Base-by-base conservation (phyloP, 2,329 filamentous ascomycete species). In the Colletotrichum noveboracense region DNA sequence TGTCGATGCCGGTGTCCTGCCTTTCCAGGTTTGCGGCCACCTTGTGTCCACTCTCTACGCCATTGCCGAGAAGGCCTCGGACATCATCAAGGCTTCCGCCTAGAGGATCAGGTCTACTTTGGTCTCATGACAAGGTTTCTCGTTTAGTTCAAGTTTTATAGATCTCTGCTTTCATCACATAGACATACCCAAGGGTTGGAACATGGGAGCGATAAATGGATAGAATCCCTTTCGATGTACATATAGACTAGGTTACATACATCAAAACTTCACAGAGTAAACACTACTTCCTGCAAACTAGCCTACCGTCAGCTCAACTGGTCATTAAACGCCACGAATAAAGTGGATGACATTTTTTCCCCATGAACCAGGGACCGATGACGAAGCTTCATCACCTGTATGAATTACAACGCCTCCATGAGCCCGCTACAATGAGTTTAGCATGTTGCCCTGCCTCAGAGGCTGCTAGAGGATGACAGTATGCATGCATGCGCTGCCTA, bases 21-120 rank as follows among this genome's bases (percentile, higher is more conserved):
- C 88, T 4, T 82, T 88, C 84, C 89, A 84, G 83, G 86, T 77
- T 81, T 89, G 82, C 85, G 87, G 79, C 2, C 85, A 89, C 21
- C 87, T 89, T 38, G 88, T 89, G 65, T 87, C 88, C 66, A 87
- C 86, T 2, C 84, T 91, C 8, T 91, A 91, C 76, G 89, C 88
- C 79, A 80, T 90, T 67, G 89, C 84, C 10, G 89, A 91, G 80
- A 89, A 87, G 79, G 81, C 80, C 5, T 79, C 85, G 34, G 79
- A 81, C 3, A 79, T 84, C 9, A 83, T 83, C 60, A 80, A 79
- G 36, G 55, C 61, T 64, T 64, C 61, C 10, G 61, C 61, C n/a
- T 64, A 64, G 34, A 64, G 3, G 55, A 58, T 26, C 28, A 30
- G 28, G 28, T 30, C 8, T n/a, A 3, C 21, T n/a, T 1, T 30